These are phyloP conservation scores for Cardamine resedifolia DNA, from an alignment of 345 rosid species.

Conservation along the genomic window DNA sequence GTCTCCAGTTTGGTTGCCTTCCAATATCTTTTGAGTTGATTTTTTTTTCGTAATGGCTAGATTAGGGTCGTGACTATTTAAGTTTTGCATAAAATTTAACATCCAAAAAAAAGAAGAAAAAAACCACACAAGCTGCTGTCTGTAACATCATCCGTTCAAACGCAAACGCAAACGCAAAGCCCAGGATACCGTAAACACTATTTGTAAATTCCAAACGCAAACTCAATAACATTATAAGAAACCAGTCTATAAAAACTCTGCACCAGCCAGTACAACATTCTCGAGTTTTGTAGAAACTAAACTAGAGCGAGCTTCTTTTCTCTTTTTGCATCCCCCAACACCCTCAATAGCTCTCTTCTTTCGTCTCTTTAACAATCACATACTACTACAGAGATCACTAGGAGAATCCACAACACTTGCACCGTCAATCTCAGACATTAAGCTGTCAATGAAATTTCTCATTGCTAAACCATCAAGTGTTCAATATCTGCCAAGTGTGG, in stretches of 20 bases:
- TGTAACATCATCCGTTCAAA: constrained; percentile 37
- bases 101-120: neutral
- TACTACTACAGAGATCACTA: constrained; percentile 58
- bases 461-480: neutral
- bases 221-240: neutral
- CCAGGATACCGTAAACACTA: neutral
- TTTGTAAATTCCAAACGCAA: neutral
- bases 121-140: constrained; percentile 44
- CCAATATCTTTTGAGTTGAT: neutral
- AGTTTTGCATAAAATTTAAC: neutral
- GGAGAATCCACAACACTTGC: constrained; percentile 57
- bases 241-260: constrained; percentile 29
- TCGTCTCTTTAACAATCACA: constrained; percentile 49
- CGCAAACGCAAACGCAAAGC: neutral
- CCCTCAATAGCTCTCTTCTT: constrained; percentile 66
- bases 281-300: constrained; percentile 47
- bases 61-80: neutral
- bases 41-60: neutral
- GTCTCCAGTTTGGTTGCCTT: no score
- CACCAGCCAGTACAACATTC: neutral
- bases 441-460: constrained; percentile 12
- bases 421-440: constrained; percentile 54
- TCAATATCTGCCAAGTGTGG: constrained; percentile 11
- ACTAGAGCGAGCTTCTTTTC: constrained; percentile 66
- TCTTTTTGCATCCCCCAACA: constrained; percentile 67